These are phyloP conservation scores for Nakazawaea sp. DNA, from an alignment of 805 yeast species.

Conservation along the genomic window DNA sequence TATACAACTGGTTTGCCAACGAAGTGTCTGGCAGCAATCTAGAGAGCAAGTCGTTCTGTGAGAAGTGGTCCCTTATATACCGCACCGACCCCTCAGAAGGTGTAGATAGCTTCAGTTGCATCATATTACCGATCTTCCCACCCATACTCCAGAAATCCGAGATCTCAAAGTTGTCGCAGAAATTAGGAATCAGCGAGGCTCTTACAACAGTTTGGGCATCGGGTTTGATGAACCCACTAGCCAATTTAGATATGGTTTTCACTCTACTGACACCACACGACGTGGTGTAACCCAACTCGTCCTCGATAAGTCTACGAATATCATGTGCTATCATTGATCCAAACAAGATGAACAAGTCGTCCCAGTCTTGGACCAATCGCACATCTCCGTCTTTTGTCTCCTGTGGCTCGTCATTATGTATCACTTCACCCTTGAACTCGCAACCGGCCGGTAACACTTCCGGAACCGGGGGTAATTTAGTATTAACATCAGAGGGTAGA, in stretches of 20 bases:
- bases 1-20: constrained; percentile 48
- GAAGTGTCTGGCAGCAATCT: constrained; percentile 30
- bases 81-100: constrained; percentile 43
- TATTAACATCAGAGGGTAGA: constrained; percentile 12
- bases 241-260: constrained; percentile 78
- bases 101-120: constrained; percentile 41
- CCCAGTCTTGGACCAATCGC: constrained; percentile 53
- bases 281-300: constrained; percentile 69
- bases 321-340: constrained; percentile 57
- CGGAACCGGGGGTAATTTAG: constrained; percentile 40
- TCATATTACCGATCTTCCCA: constrained; percentile 71
- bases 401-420: constrained; percentile 16
- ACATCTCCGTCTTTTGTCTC: constrained; percentile 18
- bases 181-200: constrained; percentile 37
- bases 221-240: constrained; percentile 82
- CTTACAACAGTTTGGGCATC: constrained; percentile 75
- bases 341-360: constrained; percentile 61
- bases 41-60: constrained; percentile 27
- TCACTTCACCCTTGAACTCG: constrained; percentile 23
- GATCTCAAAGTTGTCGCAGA: constrained; percentile 55
- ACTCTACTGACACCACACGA: constrained; percentile 82
- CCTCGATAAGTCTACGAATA: constrained; percentile 45
- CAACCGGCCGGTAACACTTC: constrained; percentile 23
- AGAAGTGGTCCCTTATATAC: constrained; percentile 43
- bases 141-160: constrained; percentile 88